Evolutionary conservation across 345 rosid species (phyloP).

Genomic region (Nephelium lappaceum): DNA sequence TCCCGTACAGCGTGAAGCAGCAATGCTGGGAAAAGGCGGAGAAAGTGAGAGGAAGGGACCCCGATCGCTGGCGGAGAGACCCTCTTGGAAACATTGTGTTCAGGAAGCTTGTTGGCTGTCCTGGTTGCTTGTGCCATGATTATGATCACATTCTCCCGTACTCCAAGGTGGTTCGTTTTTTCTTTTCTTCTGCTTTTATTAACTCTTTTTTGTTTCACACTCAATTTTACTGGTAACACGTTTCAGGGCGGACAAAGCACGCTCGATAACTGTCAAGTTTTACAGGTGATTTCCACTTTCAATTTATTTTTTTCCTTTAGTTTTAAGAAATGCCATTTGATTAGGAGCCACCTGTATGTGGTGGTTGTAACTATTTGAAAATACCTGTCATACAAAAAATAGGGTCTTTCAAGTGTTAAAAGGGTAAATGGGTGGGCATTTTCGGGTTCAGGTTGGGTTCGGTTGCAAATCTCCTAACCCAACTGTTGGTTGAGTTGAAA

Average conservation of each 20-base stretch:
- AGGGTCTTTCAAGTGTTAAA: too few species aligned
- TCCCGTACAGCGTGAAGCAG: conserved; percentile 84
- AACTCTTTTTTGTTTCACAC: not conserved
- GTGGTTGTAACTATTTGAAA: too few species aligned
- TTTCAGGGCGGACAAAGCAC: conserved; percentile 97
- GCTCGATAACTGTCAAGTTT: conserved; percentile 89
- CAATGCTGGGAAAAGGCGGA: conserved; percentile 98
- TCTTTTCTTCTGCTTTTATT: not conserved
- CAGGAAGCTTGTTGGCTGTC: conserved; percentile 90
- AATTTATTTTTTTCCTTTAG: not conserved
- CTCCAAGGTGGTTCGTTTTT: conserved; percentile 67
- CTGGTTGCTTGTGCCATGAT: conserved; percentile 97
- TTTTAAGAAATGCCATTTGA: too few species aligned
- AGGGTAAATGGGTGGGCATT: too few species aligned
- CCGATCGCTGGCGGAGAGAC: conserved; percentile 88
- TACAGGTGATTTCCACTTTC: conserved; percentile 58
- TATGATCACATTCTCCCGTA: conserved; percentile 92
- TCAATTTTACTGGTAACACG: not conserved
- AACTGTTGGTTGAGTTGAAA: too few species aligned
- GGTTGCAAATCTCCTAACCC: too few species aligned
- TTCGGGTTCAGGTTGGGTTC: too few species aligned
- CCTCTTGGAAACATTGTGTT: conserved; percentile 80
- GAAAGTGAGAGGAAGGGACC: conserved; percentile 81
- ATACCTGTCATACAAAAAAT: too few species aligned
- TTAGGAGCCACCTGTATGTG: too few species aligned